phyloP scores from a whole-genome alignment of 768 basidiomycete species.

The Cantharellus cinnabarinus region DNA sequence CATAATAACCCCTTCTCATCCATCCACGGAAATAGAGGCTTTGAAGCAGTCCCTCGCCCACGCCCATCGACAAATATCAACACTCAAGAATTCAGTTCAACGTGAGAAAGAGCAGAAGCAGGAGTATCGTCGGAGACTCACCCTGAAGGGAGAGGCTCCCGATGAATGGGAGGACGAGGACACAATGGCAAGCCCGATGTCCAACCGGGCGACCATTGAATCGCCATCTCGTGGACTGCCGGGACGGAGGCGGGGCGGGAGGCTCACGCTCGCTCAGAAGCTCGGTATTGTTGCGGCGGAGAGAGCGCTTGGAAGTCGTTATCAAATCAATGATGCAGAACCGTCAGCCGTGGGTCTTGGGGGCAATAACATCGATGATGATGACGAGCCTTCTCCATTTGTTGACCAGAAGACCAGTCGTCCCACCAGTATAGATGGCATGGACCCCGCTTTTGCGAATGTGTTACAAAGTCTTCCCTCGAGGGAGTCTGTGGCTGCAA shows the following conservation, averaged over 20 bases:
- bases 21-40: constrained; percentile 61
- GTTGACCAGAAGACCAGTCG: constrained; percentile 2
- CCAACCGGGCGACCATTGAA: constrained; percentile 19
- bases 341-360: background rate
- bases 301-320: background rate
- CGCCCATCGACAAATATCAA: constrained; percentile 68
- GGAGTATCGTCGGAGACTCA: constrained; percentile 37
- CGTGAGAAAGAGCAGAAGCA: constrained; percentile 70
- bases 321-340: background rate
- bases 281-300: constrained; percentile 33
- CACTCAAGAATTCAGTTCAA: constrained; percentile 56
- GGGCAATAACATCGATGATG: background rate
- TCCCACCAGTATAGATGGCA: constrained; percentile 56
- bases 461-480: constrained; percentile 24
- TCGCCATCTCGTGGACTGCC: constrained; percentile 39
- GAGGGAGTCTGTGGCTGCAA: background rate
- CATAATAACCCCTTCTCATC: constrained; percentile 32
- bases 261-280: constrained; percentile 33
- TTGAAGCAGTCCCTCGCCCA: constrained; percentile 66
- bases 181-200: constrained; percentile 14
- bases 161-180: constrained; percentile 26
- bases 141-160: constrained; percentile 24
- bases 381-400: constrained; percentile 8
- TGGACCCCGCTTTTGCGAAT: constrained; percentile 74
- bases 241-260: constrained; percentile 28